Base-by-base conservation (phyloP, 345 rosid genomes). In the Durio zibethinus region DNA sequence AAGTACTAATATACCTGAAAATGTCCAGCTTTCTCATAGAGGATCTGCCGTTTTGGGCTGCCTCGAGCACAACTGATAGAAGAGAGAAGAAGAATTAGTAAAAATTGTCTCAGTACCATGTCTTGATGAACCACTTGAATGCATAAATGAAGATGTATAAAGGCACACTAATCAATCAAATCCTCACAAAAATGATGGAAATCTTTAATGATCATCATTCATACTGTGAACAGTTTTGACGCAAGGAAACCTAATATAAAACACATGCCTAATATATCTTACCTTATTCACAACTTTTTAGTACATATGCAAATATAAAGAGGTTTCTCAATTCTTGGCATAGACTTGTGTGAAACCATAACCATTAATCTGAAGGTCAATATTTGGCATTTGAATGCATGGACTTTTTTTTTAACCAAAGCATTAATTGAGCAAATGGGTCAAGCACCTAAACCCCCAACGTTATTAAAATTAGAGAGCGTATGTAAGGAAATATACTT, bases 31-130 rank as follows among this genome's bases (percentile, higher is more conserved):
- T 86, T 89, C 21, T 89, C 72, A 42, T 84, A 86, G 47, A 95
- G 78, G 35, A 78, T 77, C 79, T 93, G 91, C 54, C 96, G 87
- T 81, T 92, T 95, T 33, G 91, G 89, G 85, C 98, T 95, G 36
- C 99, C 98, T 1, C 97, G 94, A 68, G 92, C 98, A 81, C 94
- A 92, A 77, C 98, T 95, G 78, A 62, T 73, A 68, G 7, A 47
- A 20, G 23, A 65, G 69, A 80, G 27, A 45, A 25, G 74, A 56
- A 56, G 63, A 65, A 74, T 45, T 7, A 42, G 18, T 36, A 42
- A 61, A 42, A 31, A 38, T 38, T 2, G 69, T 21, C 21, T 25
- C 10, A 35, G 70, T 43, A 56, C 16, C 21, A 31, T 54, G 48
- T 57, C 59, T n/a, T 40, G 25, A 7, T 6, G 10, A 54, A 10